phyloP scores from a whole-genome alignment of 2,329 filamentous ascomycete species.

The Talaromyces sp. region DNA sequence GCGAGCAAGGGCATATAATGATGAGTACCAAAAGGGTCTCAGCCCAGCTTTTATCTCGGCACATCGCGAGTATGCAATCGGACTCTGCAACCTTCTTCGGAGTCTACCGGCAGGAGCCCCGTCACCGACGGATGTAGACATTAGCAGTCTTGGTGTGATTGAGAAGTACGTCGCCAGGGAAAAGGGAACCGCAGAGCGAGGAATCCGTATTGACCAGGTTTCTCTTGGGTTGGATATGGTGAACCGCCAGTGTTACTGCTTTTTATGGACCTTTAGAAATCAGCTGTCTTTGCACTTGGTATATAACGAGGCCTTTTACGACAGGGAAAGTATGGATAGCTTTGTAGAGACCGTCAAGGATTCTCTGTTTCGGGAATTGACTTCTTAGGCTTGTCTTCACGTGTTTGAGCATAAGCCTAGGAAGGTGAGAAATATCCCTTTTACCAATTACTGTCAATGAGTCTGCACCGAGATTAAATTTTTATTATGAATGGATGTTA shows the following conservation, averaged over 20 bases:
- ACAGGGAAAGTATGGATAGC: conserved; percentile 16
- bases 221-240: conserved; percentile 27
- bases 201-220: conserved; percentile 19
- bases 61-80: conserved; percentile 22
- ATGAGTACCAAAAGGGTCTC: conserved; percentile 16
- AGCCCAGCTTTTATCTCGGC: conserved; percentile 17
- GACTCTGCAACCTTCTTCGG: conserved; percentile 16
- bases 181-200: conserved; percentile 17
- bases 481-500: too few relatives aligned
- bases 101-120: conserved; percentile 14
- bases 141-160: conserved; percentile 14
- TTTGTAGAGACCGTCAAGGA: conserved; percentile 11
- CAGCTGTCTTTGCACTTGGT: conserved; percentile 24
- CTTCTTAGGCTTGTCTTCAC: background rate
- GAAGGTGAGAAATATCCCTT: background rate
- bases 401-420: background rate
- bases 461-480: background rate
- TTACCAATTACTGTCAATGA: background rate
- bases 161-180: conserved; percentile 15
- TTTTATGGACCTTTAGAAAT: conserved; percentile 29
- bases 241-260: conserved; percentile 20
- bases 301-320: conserved; percentile 29
- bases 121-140: conserved; percentile 25
- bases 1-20: conserved; percentile 12
- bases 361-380: conserved; percentile 10